Conservation (phyloP, 345 rosid species). For the Angophora floribunda region DNA sequence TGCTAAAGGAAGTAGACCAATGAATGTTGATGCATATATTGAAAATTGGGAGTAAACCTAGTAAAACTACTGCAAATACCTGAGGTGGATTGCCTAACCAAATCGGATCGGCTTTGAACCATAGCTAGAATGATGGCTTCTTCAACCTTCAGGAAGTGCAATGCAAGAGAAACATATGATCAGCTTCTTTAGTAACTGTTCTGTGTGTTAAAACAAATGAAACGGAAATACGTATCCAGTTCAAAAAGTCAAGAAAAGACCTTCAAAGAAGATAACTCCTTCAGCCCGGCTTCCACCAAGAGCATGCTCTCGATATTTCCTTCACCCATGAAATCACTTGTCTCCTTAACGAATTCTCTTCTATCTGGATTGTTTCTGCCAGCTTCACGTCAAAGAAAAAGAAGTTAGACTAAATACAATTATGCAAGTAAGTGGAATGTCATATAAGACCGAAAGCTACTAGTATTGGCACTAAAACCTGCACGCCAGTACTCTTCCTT, state of each 20-base stretch:
- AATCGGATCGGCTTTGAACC: neutral
- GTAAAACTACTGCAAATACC: neutral
- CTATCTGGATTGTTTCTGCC: neutral
- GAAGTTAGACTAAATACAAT: neutral
- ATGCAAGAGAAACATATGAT: neutral
- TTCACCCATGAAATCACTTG: neutral
- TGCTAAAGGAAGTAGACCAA: neutral
- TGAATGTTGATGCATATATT: neutral
- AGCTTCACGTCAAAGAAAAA: neutral
- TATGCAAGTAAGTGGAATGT: neutral
- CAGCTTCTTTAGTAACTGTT: neutral
- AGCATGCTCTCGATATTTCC: neutral
- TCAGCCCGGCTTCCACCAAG: neutral
- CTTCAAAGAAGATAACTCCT: neutral
- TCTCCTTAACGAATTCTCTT: neutral
- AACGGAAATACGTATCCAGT: neutral
- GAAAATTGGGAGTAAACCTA: neutral
- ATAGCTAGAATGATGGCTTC: neutral
- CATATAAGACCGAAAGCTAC: neutral
- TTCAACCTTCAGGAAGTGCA: neutral
- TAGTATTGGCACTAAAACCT: neutral
- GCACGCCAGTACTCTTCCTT: slow-evolving; percentile 18
- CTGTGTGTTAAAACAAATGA: neutral
- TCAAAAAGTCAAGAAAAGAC: neutral
- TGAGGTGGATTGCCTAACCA: neutral